These are phyloP conservation scores for Syzygium oleosum DNA, from an alignment of 345 rosid genomes.

Conservation along the genomic window DNA sequence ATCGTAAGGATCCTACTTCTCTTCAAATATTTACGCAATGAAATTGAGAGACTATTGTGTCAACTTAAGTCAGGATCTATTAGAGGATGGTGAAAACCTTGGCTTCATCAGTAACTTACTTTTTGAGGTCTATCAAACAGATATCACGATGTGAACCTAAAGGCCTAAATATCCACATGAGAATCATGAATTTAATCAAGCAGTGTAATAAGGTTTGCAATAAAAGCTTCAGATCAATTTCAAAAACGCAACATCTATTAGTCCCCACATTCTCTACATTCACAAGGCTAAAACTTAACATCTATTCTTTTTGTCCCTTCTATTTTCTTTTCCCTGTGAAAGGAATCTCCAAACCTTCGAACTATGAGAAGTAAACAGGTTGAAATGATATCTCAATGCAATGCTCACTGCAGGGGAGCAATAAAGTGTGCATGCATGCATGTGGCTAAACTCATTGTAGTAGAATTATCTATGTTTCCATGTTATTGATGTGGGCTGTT, in stretches of 20 bases:
- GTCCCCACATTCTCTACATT: neutral
- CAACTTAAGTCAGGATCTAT: neutral
- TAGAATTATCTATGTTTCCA: neutral
- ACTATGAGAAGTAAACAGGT: neutral
- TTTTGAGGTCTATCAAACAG: neutral
- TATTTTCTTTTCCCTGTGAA: neutral
- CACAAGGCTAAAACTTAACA: neutral
- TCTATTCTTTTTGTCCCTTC: neutral
- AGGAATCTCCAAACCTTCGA: neutral
- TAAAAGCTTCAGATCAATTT: neutral
- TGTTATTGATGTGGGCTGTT: neutral
- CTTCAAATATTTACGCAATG: neutral
- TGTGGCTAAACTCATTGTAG: neutral
- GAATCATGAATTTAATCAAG: neutral
- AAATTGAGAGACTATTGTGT: neutral
- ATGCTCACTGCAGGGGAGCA: neutral
- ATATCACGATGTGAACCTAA: neutral
- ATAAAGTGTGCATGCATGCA: neutral
- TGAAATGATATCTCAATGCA: neutral
- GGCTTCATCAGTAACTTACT: neutral
- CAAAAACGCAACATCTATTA: neutral
- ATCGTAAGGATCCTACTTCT: constrained; percentile 44
- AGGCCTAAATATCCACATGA: neutral
- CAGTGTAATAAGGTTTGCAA: neutral
- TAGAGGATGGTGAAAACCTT: neutral